These are phyloP conservation scores for Cylindrotheca fusiformis DNA, from an alignment of 108 stramenopile species.

Conservation along the genomic window DNA sequence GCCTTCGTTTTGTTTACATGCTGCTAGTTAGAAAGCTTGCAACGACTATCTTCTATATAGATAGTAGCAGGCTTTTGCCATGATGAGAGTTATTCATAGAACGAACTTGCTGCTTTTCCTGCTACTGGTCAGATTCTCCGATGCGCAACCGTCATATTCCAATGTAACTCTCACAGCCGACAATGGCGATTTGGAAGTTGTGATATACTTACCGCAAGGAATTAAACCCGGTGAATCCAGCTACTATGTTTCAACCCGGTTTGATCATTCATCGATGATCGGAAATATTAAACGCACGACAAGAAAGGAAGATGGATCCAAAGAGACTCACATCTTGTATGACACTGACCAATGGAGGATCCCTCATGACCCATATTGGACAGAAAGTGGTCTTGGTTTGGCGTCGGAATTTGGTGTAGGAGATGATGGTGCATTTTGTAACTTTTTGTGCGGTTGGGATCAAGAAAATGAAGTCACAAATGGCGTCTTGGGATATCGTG, in stretches of 20 bases:
- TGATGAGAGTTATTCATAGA: too few relatives aligned
- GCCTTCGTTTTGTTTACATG: too few relatives aligned
- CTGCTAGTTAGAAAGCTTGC: too few relatives aligned
- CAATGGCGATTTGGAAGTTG: slow-evolving; percentile 33
- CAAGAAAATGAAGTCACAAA: slow-evolving; percentile 61
- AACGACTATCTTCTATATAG: too few relatives aligned
- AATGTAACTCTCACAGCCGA: slow-evolving; percentile 54
- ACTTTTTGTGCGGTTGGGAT: slow-evolving; percentile 53
- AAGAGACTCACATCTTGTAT: slow-evolving; percentile 43
- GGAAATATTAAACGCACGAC: slow-evolving; percentile 46
- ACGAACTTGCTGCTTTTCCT: too few relatives aligned
- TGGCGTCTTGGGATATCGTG: slow-evolving; percentile 74
- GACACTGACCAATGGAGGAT: slow-evolving; percentile 59
- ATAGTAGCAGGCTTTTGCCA: too few relatives aligned
- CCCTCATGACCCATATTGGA: slow-evolving; percentile 75
- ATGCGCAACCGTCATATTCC: slow-evolving; percentile 26
- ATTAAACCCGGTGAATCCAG: slow-evolving; percentile 26
- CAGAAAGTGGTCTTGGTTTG: slow-evolving; percentile 76
- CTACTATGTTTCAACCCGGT: slow-evolving; percentile 62
- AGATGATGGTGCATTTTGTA: slow-evolving; percentile 69
- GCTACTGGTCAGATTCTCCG: too few relatives aligned
- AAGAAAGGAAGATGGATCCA: slow-evolving; percentile 12
- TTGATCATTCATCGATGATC: slow-evolving; percentile 80
- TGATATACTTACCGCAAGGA: slow-evolving; percentile 52
- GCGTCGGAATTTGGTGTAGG: slow-evolving; percentile 84